Evolutionary conservation across 2,329 filamentous ascomycete species (phyloP).

Genomic region (Colletotrichum trifolii): DNA sequence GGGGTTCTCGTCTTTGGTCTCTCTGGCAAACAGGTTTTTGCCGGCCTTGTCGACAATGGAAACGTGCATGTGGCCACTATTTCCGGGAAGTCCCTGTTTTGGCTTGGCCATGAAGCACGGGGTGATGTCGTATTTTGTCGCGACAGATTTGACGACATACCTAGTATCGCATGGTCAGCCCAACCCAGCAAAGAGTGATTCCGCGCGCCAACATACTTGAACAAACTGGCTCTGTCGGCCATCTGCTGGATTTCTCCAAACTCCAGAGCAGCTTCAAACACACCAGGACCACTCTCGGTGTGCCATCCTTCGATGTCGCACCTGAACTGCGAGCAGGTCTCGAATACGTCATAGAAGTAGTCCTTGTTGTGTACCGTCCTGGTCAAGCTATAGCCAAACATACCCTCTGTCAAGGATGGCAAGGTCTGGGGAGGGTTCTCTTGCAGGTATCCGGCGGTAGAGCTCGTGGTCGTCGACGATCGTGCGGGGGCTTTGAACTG

Average conservation of each 20-base stretch:
- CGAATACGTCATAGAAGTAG: constrained; percentile 90
- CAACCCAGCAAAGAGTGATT: background rate
- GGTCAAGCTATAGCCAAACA: constrained; percentile 95
- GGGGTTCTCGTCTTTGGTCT: constrained; percentile 74
- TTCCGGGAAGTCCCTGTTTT: constrained; percentile 88
- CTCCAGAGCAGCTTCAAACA: constrained; percentile 94
- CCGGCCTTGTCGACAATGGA: constrained; percentile 85
- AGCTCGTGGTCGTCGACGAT: constrained; percentile 66
- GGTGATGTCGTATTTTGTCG: constrained; percentile 88
- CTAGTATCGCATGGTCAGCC: constrained; percentile 46
- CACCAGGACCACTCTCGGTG: constrained; percentile 91
- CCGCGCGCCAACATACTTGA: constrained; percentile 72
- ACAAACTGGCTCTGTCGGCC: constrained; percentile 91
- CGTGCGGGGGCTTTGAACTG: constrained; percentile 79
- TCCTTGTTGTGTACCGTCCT: constrained; percentile 90
- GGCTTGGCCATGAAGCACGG: constrained; percentile 99
- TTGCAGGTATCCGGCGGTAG: constrained; percentile 79
- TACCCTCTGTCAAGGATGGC: constrained; percentile 86
- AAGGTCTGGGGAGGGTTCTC: constrained; percentile 79
- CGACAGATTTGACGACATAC: constrained; percentile 89
- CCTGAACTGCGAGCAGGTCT: constrained; percentile 80
- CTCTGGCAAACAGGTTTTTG: constrained; percentile 83
- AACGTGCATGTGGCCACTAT: constrained; percentile 95
- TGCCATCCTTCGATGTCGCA: constrained; percentile 95
- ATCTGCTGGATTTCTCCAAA: constrained; percentile 89